Evolutionary conservation across 2,329 filamentous ascomycete species (phyloP), one percentile per base, ranked within the genome.

Genomic region (Fusarium ambrosium): DNA sequence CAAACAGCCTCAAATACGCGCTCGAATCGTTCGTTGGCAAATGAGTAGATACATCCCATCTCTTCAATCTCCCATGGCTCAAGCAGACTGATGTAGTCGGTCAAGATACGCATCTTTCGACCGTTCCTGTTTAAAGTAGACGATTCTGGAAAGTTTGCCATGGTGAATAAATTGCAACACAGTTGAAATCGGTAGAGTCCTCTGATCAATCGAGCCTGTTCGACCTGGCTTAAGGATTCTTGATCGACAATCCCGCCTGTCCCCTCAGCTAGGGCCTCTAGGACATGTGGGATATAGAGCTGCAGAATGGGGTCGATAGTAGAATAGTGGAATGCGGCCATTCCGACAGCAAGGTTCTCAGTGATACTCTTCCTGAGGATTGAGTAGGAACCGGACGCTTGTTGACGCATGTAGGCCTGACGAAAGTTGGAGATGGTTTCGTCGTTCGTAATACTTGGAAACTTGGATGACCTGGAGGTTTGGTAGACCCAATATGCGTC

Each of bases 61-160:
- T 65, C 63, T 36, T 65, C 53, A 24, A 65, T 45, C 32, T 65
- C 63, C 53, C 63, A 60, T 20, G 63, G 63, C n/a, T 65, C 53
- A 13, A 59, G 53, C 11, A 41, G 27, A 22, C 37, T 18, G 27
- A 59, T 20, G n/a, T 59, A 45, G 36, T 22, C 20, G 16, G n/a
- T 10, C 13, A 58, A 20, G 24, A 56, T 51, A 27, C 27, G 53
- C 24, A 59, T 59, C 3, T 24, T 16, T n/a, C 16, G 36, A 16
- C 13, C 53, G 6, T 39, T 24, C 22, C 37, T 65, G 53, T 20
- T 34, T n/a, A 32, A 39, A 41, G 22, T 27, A 20, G 51, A 55
- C 3, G 48, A 43, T 48, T 16, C 37, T 22, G 41, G 27, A 53
- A 64, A 41, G 27, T 39, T 64, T 45, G n/a, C 29, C n/a, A n/a